Evolutionary conservation across 495 filamentous ascomycete species (phyloP).

Genomic region (Glutinoglossum americanum): DNA sequence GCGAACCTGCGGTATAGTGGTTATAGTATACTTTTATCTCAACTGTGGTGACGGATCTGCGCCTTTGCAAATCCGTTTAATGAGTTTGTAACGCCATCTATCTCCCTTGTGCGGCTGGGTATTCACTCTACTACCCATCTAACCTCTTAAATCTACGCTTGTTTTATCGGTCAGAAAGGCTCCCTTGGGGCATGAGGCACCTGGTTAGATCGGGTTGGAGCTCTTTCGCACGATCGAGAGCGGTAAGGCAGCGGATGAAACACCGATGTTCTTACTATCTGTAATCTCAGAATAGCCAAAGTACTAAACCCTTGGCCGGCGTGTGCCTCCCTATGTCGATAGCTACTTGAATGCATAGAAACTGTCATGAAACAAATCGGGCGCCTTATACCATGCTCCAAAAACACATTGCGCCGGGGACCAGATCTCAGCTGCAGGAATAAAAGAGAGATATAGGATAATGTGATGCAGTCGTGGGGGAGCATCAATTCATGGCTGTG

Average conservation of each 20-base stretch:
- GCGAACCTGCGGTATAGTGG: too few relatives aligned
- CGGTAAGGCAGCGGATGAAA: too few relatives aligned
- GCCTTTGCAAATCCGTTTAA: too few relatives aligned
- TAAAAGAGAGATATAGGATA: not conserved
- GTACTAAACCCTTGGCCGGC: not conserved
- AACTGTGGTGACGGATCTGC: too few relatives aligned
- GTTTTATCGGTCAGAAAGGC: too few relatives aligned
- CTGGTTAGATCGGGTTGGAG: not conserved
- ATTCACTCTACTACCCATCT: too few relatives aligned
- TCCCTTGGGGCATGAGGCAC: too few relatives aligned
- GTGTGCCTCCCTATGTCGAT: not conserved
- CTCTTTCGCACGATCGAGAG: too few relatives aligned
- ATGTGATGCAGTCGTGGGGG: not conserved
- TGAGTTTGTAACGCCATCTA: not conserved
- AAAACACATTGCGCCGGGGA: not conserved
- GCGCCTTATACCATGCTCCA: not conserved
- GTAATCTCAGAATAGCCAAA: not conserved
- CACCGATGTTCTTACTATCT: not conserved
- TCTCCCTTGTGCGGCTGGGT: too few relatives aligned
- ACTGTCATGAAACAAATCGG: not conserved
- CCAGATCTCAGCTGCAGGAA: not conserved
- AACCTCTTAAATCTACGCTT: too few relatives aligned
- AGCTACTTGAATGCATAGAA: not conserved
- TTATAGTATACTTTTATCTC: too few relatives aligned
- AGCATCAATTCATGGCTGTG: conserved; percentile 5